Base-by-base conservation (phyloP, 192 early-diverging fungal genomes). In the Entomortierella lignicola region DNA sequence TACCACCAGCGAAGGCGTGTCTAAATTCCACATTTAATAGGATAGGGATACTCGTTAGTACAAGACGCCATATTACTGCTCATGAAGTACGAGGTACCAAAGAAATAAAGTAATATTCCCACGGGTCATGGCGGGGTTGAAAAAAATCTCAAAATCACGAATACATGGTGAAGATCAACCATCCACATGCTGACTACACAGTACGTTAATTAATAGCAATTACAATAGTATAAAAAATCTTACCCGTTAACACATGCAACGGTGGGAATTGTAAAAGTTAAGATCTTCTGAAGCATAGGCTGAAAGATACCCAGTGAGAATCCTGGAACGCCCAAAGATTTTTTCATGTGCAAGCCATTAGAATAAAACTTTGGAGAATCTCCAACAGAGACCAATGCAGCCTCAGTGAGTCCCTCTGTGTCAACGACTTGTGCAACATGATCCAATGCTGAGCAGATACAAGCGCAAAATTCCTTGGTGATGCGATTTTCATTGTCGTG, bases 1-100 rank as follows among this genome's bases (percentile, higher is more conserved):
- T 92, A 17, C 92, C 92, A 59, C 92, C 92, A n/a, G 92, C 92
- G 83, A 94, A 94, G 20, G 92, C 90, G 51, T 94, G 92, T 66
- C 75, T 70, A 69, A 27, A 4, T 47, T 4, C 20, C 13, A 13
- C 13, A 42, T n/a, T n/a, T n/a, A n/a, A n/a, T n/a, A n/a, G n/a
- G n/a, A n/a, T n/a, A n/a, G n/a, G n/a, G n/a, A n/a, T n/a, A n/a
- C n/a, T n/a, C n/a, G n/a, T n/a, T n/a, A n/a, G n/a, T n/a, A n/a
- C n/a, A n/a, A n/a, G n/a, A n/a, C n/a, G n/a, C n/a, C n/a, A n/a
- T n/a, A n/a, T n/a, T n/a, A n/a, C n/a, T n/a, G n/a, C n/a, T n/a
- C n/a, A n/a, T n/a, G n/a, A n/a, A n/a, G n/a, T n/a, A n/a, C n/a
- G 39, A 13, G 39, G 13, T 10, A 42, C 13, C 39, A 42, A 42